Conservation (phyloP, 768 basidiomycete species). For the Naganishia antarctica region DNA sequence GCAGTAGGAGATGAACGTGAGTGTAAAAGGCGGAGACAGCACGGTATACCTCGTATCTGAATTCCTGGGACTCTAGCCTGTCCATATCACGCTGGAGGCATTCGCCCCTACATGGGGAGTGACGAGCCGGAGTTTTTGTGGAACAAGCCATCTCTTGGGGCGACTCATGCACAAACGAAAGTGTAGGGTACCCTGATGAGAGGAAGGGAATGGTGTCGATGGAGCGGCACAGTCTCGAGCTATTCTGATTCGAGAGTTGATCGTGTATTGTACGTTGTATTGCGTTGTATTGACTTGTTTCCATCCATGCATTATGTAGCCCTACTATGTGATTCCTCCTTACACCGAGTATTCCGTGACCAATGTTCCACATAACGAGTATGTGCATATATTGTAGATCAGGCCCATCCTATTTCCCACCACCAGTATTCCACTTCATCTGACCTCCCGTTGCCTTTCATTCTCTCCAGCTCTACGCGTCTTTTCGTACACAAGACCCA, state of each 20-base stretch:
- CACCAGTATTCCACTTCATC: conserved; percentile 47
- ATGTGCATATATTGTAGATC: not conserved
- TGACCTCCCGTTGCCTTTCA: conserved; percentile 43
- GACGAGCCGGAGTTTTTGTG: conserved; percentile 7
- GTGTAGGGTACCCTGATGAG: too few relatives aligned
- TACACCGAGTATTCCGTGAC: too few relatives aligned
- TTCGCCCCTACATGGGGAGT: conserved; percentile 7
- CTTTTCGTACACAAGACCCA: conserved; percentile 31
- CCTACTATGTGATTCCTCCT: too few relatives aligned
- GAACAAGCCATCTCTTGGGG: not conserved
- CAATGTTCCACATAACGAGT: too few relatives aligned
- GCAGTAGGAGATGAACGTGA: conserved; percentile 29
- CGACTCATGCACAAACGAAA: not conserved
- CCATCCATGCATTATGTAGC: too few relatives aligned
- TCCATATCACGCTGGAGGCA: conserved; percentile 18
- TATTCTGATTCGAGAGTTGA: too few relatives aligned
- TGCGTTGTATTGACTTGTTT: too few relatives aligned
- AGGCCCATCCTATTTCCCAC: conserved; percentile 49
- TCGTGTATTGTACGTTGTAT: too few relatives aligned
- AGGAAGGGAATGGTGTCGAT: too few relatives aligned
- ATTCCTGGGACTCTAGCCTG: not conserved
- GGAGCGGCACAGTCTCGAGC: too few relatives aligned
- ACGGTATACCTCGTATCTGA: too few relatives aligned
- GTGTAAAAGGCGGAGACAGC: not conserved
- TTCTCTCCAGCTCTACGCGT: conserved; percentile 37